Conservation (phyloP, 140 eudicot species). For the Oenanthe javanica region DNA sequence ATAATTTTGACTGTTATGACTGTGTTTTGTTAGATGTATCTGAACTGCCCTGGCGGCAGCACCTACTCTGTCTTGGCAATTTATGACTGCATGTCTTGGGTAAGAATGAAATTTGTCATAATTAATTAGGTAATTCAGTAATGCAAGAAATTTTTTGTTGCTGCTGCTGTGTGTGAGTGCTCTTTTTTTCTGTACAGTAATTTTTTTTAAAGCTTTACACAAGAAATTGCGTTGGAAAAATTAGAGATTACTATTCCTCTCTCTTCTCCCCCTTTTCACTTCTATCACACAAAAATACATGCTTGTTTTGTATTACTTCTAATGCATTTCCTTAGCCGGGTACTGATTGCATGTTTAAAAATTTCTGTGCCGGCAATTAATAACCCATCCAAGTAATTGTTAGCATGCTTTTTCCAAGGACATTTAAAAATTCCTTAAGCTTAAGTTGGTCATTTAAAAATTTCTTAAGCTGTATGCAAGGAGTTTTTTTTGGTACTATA, state of each 20-base stretch:
- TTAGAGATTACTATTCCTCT: not conserved
- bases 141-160: not conserved
- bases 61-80: slow-evolving; percentile 83
- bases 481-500: not conserved
- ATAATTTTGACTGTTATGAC: not conserved
- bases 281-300: not conserved
- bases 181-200: not conserved
- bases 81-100: slow-evolving; percentile 99
- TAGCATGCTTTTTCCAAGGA: not conserved
- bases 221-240: not conserved
- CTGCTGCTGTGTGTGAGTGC: not conserved
- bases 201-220: not conserved
- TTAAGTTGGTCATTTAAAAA: not conserved
- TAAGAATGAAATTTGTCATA: slow-evolving; percentile 29
- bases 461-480: not conserved
- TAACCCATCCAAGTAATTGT: not conserved
- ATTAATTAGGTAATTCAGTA: not conserved
- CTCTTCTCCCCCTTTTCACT: not conserved
- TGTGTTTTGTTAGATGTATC: slow-evolving; percentile 44
- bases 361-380: not conserved
- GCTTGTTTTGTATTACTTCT: not conserved
- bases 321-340: not conserved
- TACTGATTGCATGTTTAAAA: not conserved
- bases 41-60: slow-evolving; percentile 94
- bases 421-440: not conserved